These are phyloP conservation scores for Casaregolazyma lundiana DNA, from an alignment of 1,139 yeast genomes.

Conservation along the genomic window DNA sequence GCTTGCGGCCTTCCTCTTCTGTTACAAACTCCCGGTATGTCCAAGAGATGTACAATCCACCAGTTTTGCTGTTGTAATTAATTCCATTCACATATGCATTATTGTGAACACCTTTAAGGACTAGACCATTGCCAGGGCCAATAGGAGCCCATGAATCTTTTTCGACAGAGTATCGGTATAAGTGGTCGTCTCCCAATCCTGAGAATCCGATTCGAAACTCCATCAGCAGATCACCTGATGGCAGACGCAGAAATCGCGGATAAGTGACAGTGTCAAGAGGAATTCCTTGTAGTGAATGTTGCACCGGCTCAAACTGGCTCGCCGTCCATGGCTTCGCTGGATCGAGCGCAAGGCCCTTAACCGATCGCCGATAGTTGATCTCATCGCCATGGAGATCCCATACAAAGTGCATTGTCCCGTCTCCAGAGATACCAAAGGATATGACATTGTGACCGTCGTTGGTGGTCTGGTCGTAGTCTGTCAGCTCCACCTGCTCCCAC, in stretches of 20 bases:
- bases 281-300: neutral
- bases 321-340: too few relatives aligned
- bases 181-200: constrained; percentile 23
- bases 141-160: constrained; percentile 16
- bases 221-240: constrained; percentile 19
- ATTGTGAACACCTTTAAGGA: constrained; percentile 20
- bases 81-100: constrained; percentile 25
- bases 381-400: constrained; percentile 27
- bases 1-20: too few relatives aligned
- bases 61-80: constrained; percentile 14
- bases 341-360: too few relatives aligned
- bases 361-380: too few relatives aligned
- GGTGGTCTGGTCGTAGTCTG: constrained; percentile 20
- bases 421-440: constrained; percentile 24
- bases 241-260: constrained; percentile 21
- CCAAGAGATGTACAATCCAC: constrained; percentile 19
- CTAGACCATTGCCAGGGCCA: constrained; percentile 14
- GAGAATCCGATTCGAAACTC: constrained; percentile 23
- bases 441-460: constrained; percentile 25
- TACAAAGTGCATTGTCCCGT: constrained; percentile 21
- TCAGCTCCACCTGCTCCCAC: constrained; percentile 10
- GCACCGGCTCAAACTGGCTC: constrained; percentile 10
- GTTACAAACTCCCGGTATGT: constrained; percentile 24
- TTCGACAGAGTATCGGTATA: constrained; percentile 14
- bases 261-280: constrained; percentile 18